A percentile compares a stretch with the other conserved stretches of the same genome.
Conservation (phyloP, 306 rosid species). For the Geum urbanum region DNA sequence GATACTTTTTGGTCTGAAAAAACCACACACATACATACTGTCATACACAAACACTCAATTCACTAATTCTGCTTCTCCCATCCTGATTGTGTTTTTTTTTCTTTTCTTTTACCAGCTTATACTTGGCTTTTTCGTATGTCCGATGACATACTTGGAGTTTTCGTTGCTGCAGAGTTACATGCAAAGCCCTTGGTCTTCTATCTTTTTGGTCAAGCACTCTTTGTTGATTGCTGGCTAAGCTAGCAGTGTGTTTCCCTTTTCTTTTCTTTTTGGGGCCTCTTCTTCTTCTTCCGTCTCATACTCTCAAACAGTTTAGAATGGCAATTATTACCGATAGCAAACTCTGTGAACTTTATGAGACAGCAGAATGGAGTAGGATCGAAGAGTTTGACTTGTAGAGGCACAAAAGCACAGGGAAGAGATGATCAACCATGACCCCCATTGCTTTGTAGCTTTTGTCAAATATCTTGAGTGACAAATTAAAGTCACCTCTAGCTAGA, state of each 20-base stretch:
- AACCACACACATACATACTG: background rate
- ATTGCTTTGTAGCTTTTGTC: conserved; percentile 22
- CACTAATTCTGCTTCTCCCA: background rate
- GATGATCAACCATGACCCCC: background rate
- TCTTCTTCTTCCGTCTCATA: background rate
- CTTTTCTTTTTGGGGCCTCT: background rate
- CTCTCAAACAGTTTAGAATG: background rate
- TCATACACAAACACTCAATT: background rate
- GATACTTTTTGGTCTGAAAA: too few species aligned
- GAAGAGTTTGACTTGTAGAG: conserved; percentile 42
- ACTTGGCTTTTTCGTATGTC: background rate
- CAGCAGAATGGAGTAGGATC: conserved; percentile 36
- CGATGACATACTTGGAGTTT: too few species aligned
- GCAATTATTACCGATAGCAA: conserved; percentile 14
- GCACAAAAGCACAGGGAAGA: conserved; percentile 25
- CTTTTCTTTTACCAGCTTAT: background rate
- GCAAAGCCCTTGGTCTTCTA: background rate
- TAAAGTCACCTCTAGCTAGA: background rate
- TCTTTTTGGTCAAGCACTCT: background rate
- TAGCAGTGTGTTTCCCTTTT: too few species aligned
- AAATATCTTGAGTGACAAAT: background rate
- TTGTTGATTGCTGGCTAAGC: background rate
- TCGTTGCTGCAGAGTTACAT: background rate
- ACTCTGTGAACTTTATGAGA: conserved; percentile 20
- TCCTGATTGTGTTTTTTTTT: background rate